Evolutionary conservation across 495 filamentous ascomycete species (phyloP).

Genomic region (Aspergillus wentii): DNA sequence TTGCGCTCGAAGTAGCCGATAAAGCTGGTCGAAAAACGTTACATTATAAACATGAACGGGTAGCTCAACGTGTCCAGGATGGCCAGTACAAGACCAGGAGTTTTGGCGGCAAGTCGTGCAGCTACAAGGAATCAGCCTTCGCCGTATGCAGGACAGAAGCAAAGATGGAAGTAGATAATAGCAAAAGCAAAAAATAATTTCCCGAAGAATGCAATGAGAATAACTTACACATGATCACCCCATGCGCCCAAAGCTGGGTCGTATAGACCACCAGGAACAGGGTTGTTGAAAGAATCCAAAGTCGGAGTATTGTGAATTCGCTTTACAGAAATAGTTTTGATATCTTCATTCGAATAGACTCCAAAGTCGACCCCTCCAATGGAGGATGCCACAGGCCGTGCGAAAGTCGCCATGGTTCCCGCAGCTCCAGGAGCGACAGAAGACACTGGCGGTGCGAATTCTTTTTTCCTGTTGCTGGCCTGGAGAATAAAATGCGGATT

Average conservation of each 20-base stretch:
- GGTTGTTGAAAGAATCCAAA: conserved; percentile 82
- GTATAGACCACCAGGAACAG: conserved; percentile 83
- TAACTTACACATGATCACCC: conserved; percentile 69
- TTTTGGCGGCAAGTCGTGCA: conserved; percentile 86
- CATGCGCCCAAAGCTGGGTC: conserved; percentile 91
- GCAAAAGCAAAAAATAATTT: conserved; percentile 1
- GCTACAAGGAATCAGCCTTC: conserved; percentile 42
- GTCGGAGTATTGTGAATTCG: conserved; percentile 84
- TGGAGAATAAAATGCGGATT: conserved; percentile 14
- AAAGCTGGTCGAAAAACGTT: conserved; percentile 85
- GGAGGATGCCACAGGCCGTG: conserved; percentile 79
- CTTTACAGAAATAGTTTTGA: conserved; percentile 85
- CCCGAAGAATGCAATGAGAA: conserved; percentile 2
- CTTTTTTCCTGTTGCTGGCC: conserved; percentile 12
- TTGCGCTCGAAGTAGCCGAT: conserved; percentile 75
- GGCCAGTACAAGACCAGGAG: conserved; percentile 78
- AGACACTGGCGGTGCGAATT: conserved; percentile 31
- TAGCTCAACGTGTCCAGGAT: conserved; percentile 91
- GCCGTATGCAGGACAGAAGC: conserved; percentile 4
- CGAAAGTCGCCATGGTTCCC: conserved; percentile 65
- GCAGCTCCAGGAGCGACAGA: conserved; percentile 41
- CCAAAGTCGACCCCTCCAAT: conserved; percentile 88
- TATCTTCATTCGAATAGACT: conserved; percentile 73
- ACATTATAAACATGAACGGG: conserved; percentile 91
- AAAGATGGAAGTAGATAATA: not conserved